These are phyloP conservation scores for Diaporthe destruens DNA, from an alignment of 2,329 filamentous ascomycete genomes.

Conservation along the genomic window DNA sequence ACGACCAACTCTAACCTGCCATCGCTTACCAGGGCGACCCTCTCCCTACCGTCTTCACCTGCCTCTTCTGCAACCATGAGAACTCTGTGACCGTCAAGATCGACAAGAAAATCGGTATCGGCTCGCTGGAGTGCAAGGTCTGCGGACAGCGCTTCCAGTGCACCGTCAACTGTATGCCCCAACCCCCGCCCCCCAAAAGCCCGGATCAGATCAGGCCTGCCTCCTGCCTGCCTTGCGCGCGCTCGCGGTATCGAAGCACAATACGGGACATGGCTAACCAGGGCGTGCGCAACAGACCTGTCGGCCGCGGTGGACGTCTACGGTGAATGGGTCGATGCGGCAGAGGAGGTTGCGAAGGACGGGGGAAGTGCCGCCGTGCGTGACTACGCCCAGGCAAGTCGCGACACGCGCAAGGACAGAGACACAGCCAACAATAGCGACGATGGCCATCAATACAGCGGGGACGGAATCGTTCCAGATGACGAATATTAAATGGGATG, in stretches of 20 bases:
- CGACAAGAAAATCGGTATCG: slow-evolving; percentile 91
- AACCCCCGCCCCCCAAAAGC: background rate
- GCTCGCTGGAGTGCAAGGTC: slow-evolving; percentile 88
- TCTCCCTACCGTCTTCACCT: slow-evolving; percentile 88
- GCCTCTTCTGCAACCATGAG: slow-evolving; percentile 98
- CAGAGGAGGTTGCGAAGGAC: slow-evolving; percentile 52
- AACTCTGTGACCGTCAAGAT: slow-evolving; percentile 91
- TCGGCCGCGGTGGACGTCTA: slow-evolving; percentile 95
- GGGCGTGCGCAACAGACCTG: slow-evolving; percentile 71
- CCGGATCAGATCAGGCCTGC: background rate
- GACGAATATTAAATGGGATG: slow-evolving; percentile 63
- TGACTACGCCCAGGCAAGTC: slow-evolving; percentile 43
- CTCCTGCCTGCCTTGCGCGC: background rate
- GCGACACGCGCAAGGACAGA: slow-evolving; percentile 41
- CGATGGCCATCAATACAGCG: slow-evolving; percentile 66
- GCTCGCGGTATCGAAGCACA: background rate
- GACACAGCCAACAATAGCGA: slow-evolving; percentile 57
- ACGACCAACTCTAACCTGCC: slow-evolving; percentile 16
- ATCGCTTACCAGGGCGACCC: slow-evolving; percentile 69
- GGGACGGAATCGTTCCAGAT: slow-evolving; percentile 65
- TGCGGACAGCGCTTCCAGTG: slow-evolving; percentile 96
- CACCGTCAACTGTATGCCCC: slow-evolving; percentile 83
- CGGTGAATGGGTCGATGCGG: slow-evolving; percentile 96
- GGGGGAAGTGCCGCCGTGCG: slow-evolving; percentile 43
- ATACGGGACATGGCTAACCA: slow-evolving; percentile 5